Evolutionary conservation across 2,329 filamentous ascomycete genomes (phyloP).

Genomic region (Aureobasidium sp.): DNA sequence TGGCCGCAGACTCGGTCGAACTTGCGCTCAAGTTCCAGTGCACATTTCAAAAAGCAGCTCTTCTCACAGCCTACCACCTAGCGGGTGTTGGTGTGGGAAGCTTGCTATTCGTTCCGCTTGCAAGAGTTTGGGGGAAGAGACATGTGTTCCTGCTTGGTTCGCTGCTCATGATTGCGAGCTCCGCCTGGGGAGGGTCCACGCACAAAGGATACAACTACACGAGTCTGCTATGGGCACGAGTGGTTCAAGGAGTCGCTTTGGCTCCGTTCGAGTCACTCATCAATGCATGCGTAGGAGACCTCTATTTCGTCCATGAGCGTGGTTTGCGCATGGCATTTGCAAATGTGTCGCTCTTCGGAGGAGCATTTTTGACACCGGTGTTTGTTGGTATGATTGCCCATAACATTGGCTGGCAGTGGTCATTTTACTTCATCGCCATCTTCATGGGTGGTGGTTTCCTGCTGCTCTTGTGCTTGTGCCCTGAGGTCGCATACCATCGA

Average conservation of each 20-base stretch:
- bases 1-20: conserved; percentile 80
- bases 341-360: conserved; percentile 62
- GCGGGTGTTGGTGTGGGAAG: conserved; percentile 74
- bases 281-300: conserved; percentile 79
- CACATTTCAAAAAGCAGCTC: conserved; percentile 66
- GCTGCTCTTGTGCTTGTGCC: conserved; percentile 67
- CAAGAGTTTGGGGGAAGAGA: conserved; percentile 85
- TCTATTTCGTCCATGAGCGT: conserved; percentile 79
- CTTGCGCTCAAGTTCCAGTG: conserved; percentile 58
- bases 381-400: conserved; percentile 78
- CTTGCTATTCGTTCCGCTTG: conserved; percentile 78
- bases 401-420: conserved; percentile 73
- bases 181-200: conserved; percentile 67
- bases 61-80: conserved; percentile 81
- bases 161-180: conserved; percentile 62
- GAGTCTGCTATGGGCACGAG: conserved; percentile 66
- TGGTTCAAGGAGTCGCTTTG: conserved; percentile 78
- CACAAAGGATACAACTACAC: conserved; percentile 51
- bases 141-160: conserved; percentile 78
- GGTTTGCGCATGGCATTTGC: conserved; percentile 80
- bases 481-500: conserved; percentile 73
- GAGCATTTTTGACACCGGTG: conserved; percentile 75
- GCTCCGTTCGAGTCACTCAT: conserved; percentile 87
- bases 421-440: conserved; percentile 81
- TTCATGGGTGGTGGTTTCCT: conserved; percentile 66